Base-by-base conservation (phyloP, 257 asterid species). In the Parsonsia alboflavescens region DNA sequence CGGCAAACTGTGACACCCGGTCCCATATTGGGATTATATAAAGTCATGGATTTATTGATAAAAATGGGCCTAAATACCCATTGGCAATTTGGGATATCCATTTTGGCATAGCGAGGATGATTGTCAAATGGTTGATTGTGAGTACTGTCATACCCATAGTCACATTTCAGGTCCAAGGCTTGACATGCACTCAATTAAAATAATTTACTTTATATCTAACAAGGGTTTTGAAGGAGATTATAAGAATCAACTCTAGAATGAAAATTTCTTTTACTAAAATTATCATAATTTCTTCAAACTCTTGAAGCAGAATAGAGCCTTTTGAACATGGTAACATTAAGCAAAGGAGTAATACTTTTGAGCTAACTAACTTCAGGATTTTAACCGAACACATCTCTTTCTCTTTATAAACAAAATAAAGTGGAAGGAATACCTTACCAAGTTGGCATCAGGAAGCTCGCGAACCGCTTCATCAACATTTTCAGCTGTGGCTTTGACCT, bases 381-480 rank as follows among this genome's bases (percentile, higher is more conserved):
- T 11, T 58, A 33, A 63, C 54, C 57, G 26, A 68, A 15, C 19
- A 46, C 5, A 46, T 22, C 13, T 26, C 42, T 13, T 69, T 48
- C 10, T 24, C 39, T 26, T 49, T 26, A 24, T 13, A 46, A 68
- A 80, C 65, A 69, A 45, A 82, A 83, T 78, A 42, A 84, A 81
- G 87, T 77, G 86, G 76, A 87, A 82, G 82, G 90, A 89, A 77
- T 91, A 90, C 97, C 97, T 90, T 92, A 94, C 99, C 97, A 56
- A 89, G 92, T 94, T 94, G 96, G 99, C 97, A 88, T 94, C 99
- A 80, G 99, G 99, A 84, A 94, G 95, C 80, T 94, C 99, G 81
- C 99, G 83, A 62, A 92, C 97, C 75, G 99, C 99, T 85, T 86
- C 99, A 77, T 94, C 87, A 8, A 94, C 96, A 83, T 94, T 86